Percentiles rank a stretch among this genome's conserved stretches.
These are phyloP conservation scores for Fusarium tanahbumbuense DNA, from an alignment of 2,329 filamentous ascomycete species.

Conservation along the genomic window DNA sequence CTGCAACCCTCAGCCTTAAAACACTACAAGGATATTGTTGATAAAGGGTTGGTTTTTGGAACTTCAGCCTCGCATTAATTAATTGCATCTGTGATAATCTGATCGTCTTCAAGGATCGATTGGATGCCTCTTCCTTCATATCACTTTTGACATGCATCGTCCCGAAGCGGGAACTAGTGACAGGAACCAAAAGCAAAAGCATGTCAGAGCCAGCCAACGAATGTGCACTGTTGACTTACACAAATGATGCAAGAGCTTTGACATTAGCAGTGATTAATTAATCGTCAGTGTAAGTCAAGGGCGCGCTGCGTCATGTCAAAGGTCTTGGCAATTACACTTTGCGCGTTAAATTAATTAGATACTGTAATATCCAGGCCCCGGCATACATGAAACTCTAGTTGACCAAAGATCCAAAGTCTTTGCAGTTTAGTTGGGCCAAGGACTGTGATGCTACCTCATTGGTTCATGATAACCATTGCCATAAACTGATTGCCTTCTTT, in stretches of 20 bases:
- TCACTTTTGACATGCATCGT: conserved; percentile 23
- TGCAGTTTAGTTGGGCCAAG: background rate
- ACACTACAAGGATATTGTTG: conserved; percentile 7
- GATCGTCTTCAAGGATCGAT: conserved; percentile 36
- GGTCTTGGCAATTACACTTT: conserved; percentile 3
- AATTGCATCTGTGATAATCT: background rate
- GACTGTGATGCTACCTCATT: conserved; percentile 20
- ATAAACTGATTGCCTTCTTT: background rate
- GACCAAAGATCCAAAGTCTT: conserved; percentile 22
- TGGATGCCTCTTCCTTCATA: conserved; percentile 43
- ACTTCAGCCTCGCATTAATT: conserved; percentile 42
- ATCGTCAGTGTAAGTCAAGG: background rate
- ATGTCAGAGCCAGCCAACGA: conserved; percentile 12
- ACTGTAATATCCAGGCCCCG: too few relatives aligned
- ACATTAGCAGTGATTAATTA: background rate
- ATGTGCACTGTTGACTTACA: conserved; percentile 22
- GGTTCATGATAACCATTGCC: conserved; percentile 21
- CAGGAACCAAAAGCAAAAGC: background rate
- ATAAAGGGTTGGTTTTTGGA: background rate
- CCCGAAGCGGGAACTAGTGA: conserved; percentile 42
- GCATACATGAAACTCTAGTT: conserved; percentile 8
- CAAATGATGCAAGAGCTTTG: background rate
- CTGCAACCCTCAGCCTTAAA: conserved; percentile 40
- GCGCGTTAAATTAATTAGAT: background rate
- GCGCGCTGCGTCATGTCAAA: conserved; percentile 17